Conservation (phyloP, 352 stramenopile genomes). For the Plasmopara halstedii region DNA sequence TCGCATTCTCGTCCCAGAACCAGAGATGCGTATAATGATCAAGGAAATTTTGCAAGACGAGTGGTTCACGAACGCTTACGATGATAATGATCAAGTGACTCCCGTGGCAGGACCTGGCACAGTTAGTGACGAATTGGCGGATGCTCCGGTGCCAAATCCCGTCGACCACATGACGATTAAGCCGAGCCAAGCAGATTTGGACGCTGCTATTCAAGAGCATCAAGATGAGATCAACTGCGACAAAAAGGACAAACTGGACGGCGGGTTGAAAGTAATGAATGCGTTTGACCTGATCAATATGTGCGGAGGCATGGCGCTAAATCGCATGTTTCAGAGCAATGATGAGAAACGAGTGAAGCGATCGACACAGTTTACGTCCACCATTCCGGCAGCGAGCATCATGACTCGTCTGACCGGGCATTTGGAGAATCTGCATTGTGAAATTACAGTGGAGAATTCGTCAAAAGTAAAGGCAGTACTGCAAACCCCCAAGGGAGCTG, state of each 20-base stretch:
- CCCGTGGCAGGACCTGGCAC: slow-evolving; percentile 10
- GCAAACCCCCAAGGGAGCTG: slow-evolving; percentile 82
- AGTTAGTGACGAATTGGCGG: slow-evolving; percentile 13
- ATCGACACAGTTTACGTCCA: slow-evolving; percentile 83
- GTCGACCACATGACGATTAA: slow-evolving; percentile 59
- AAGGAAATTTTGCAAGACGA: slow-evolving; percentile 87
- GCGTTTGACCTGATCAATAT: slow-evolving; percentile 91
- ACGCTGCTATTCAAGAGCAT: slow-evolving; percentile 76
- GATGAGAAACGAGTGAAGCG: slow-evolving; percentile 83
- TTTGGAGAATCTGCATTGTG: slow-evolving; percentile 69
- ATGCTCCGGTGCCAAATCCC: slow-evolving; percentile 9
- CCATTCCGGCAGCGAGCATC: slow-evolving; percentile 69
- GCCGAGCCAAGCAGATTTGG: slow-evolving; percentile 75
- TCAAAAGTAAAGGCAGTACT: slow-evolving; percentile 83
- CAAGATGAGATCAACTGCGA: slow-evolving; percentile 59
- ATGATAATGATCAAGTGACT: slow-evolving; percentile 21
- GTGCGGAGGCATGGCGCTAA: slow-evolving; percentile 87
- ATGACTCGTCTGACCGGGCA: slow-evolving; percentile 65
- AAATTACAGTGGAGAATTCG: slow-evolving; percentile 70
- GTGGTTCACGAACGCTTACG: slow-evolving; percentile 77
- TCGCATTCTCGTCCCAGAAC: slow-evolving; percentile 91
- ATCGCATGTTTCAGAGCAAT: slow-evolving; percentile 85
- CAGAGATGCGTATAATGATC: slow-evolving; percentile 77
- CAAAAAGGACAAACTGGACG: slow-evolving; percentile 62
- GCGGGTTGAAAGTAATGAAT: slow-evolving; percentile 83